Evolutionary conservation across 2,329 filamentous ascomycete species (phyloP), one percentile per base, ranked within the genome.

Genomic region (Penicillium digitatum): DNA sequence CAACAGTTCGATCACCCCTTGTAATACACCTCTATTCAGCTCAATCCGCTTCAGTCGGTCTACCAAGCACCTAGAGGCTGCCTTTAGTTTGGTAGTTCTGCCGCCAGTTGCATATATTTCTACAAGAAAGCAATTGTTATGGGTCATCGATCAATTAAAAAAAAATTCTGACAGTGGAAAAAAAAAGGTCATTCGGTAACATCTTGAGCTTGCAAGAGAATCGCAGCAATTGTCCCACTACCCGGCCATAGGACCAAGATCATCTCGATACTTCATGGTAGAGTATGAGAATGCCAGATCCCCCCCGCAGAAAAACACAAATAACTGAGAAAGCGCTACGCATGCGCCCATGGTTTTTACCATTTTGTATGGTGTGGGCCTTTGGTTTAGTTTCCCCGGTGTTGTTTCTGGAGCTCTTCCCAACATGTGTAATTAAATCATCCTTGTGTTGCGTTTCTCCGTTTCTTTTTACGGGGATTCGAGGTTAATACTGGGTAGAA

Each of bases 91-190:
- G 68, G 50, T 68, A 70, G 53, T 66, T 69, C 7, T 59, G 50
- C 0, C 63, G 0, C 84, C 84, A 2, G 74, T 71, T 2, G 71
- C 65, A 59, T 84, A 83, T 8, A 87, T 70, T n/a, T 74, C 64
- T 50, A 79, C 65, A 48, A 78, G 56, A 39, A 78, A 67, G 2
- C 62, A 61, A 48, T 77, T 76, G 48, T 81, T 81, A 31, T 69
- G 67, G 16, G 73, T 69, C 61, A 80, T 72, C 7, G 82, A 71
- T 29, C 3, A 14, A 16, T n/a, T 7, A 11, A 16, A 18, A 5
- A 29, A 5, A 8, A n/a, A n/a, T 7, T 38, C 67, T 61, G 60
- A 76, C 73, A 78, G 77, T 8, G 70, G 74, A 56, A 78, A 76
- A 52, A 77, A 68, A 49, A 76, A 76, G 1, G 66, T 69, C 3